Percentiles rank a stretch among this genome's conserved stretches.
phyloP scores from a whole-genome alignment of 2,329 filamentous ascomycete species.

The Zelopaecilomyces penicillatus region DNA sequence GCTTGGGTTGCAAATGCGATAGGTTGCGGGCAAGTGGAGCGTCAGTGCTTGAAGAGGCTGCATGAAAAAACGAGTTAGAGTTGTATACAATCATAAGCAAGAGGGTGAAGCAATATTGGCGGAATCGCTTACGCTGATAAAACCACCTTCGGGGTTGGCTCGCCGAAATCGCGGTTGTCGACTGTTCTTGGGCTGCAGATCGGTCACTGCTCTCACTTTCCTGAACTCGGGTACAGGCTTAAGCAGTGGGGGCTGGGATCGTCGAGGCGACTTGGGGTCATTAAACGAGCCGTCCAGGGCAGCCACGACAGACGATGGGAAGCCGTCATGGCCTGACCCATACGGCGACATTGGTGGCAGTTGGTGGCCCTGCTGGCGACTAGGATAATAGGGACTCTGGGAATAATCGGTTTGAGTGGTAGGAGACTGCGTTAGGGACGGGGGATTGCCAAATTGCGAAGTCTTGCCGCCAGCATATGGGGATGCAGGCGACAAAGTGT shows the following conservation, averaged over 20 bases:
- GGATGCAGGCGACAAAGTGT: conserved; percentile 70
- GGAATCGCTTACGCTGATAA: conserved; percentile 71
- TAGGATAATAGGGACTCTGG: conserved; percentile 50
- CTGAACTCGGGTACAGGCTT: conserved; percentile 80
- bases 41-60: conserved; percentile 94
- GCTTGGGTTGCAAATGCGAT: conserved; percentile 93
- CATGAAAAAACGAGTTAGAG: not conserved
- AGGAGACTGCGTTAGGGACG: conserved; percentile 66
- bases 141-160: conserved; percentile 93
- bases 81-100: not conserved
- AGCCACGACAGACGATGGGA: conserved; percentile 63
- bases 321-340: conserved; percentile 59
- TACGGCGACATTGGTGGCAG: conserved; percentile 67
- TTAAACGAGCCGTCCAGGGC: conserved; percentile 60
- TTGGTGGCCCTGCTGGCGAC: conserved; percentile 48
- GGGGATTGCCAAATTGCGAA: conserved; percentile 43
- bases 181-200: conserved; percentile 77
- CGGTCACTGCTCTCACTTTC: conserved; percentile 62
- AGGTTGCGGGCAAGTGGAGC: conserved; percentile 84
- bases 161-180: conserved; percentile 82
- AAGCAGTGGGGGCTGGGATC: conserved; percentile 38
- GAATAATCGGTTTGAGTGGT: conserved; percentile 57
- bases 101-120: not conserved
- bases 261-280: conserved; percentile 51
- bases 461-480: conserved; percentile 63